Percentiles rank a stretch among this genome's conserved stretches.
phyloP scores from a whole-genome alignment of 1,284 basidiomycete genomes.

The Lentinus polychrous region DNA sequence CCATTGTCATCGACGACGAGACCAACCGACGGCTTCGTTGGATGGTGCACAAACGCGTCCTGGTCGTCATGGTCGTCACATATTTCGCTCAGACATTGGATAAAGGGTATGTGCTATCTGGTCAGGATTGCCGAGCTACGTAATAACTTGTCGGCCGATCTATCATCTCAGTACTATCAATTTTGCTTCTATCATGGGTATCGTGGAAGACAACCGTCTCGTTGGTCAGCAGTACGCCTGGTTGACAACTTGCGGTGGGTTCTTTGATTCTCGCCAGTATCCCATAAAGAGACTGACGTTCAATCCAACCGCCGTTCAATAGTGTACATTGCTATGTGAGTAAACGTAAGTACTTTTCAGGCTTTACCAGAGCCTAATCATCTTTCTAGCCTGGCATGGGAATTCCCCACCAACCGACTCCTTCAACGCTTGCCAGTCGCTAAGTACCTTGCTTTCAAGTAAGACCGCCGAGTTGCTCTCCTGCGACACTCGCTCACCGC shows the following conservation, averaged over 20 bases:
- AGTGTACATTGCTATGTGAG: constrained; percentile 40
- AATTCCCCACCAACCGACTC: constrained; percentile 43
- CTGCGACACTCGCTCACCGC: constrained; percentile 1
- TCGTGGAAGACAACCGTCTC: constrained; percentile 37
- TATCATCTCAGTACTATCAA: constrained; percentile 36
- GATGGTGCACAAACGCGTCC: constrained; percentile 46
- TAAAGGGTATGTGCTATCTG: constrained; percentile 32
- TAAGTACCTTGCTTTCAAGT: constrained; percentile 42
- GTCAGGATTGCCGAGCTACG: neutral
- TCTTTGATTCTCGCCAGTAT: neutral
- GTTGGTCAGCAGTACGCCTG: constrained; percentile 45
- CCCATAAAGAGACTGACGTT: too few relatives aligned
- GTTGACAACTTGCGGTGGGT: constrained; percentile 42
- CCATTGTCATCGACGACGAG: constrained; percentile 35
- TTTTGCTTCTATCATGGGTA: constrained; percentile 53
- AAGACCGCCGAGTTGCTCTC: constrained; percentile 8
- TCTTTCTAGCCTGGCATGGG: constrained; percentile 33
- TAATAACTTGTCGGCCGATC: too few relatives aligned
- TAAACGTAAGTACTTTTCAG: neutral
- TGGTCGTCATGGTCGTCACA: constrained; percentile 48
- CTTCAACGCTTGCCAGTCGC: constrained; percentile 42
- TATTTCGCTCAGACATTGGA: constrained; percentile 47
- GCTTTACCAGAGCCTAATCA: neutral
- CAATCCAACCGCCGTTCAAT: constrained; percentile 3
- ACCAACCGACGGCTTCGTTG: constrained; percentile 38